Evolutionary conservation across 768 basidiomycete species (phyloP).

Genomic region (Mycena galopus): DNA sequence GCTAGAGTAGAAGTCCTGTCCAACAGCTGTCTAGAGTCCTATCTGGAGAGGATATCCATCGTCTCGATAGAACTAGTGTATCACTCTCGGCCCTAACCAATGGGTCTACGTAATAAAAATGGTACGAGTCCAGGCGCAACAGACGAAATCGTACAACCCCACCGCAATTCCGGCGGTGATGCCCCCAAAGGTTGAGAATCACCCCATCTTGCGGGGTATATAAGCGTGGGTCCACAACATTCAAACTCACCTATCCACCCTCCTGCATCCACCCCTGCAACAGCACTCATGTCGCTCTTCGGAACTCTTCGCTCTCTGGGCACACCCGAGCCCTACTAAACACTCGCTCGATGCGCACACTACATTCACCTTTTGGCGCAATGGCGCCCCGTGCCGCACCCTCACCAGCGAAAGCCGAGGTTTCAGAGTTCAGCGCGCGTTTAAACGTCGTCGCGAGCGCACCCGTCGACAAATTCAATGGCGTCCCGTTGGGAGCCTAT

Average conservation of each 20-base stretch:
- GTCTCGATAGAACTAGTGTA: background rate
- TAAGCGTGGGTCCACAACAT: slow-evolving; percentile 1
- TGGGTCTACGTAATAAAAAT: slow-evolving; percentile 15
- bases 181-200: slow-evolving; percentile 26
- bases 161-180: background rate
- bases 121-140: slow-evolving; percentile 20
- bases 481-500: slow-evolving; percentile 34
- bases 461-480: slow-evolving; percentile 26
- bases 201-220: slow-evolving; percentile 18
- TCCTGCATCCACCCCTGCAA: background rate
- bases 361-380: slow-evolving; percentile 32
- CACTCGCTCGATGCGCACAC: slow-evolving; percentile 30
- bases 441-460: slow-evolving; percentile 33
- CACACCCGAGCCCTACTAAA: slow-evolving; percentile 18
- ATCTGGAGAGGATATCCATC: slow-evolving; percentile 17
- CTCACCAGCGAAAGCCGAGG: background rate
- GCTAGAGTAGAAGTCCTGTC: slow-evolving; percentile 8
- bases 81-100: slow-evolving; percentile 10
- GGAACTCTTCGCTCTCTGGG: slow-evolving; percentile 29
- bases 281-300: slow-evolving; percentile 11
- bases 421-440: background rate
- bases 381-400: slow-evolving; percentile 22
- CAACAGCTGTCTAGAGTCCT: background rate
- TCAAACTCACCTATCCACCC: background rate
- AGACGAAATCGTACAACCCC: slow-evolving; percentile 7